phyloP scores from a whole-genome alignment of 176 grass and related monocot species.

The Metroxylon sagu region DNA sequence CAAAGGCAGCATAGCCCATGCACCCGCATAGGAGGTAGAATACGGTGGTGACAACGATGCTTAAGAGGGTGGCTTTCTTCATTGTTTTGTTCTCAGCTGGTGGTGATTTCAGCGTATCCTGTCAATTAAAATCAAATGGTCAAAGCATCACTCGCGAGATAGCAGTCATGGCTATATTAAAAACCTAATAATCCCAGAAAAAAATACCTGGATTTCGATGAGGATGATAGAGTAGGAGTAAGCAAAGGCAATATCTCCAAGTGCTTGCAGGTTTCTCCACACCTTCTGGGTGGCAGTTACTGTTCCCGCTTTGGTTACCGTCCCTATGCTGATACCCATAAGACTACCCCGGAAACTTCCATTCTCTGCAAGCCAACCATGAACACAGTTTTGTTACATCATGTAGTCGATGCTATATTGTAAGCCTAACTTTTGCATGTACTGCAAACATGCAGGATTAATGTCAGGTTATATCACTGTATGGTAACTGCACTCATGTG shows the following conservation, averaged over 20 bases:
- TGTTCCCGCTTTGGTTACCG: slow-evolving; percentile 27
- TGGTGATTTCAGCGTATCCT: slow-evolving; percentile 52
- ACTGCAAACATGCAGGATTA: too few species aligned
- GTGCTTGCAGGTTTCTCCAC: slow-evolving; percentile 45
- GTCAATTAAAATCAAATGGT: neutral
- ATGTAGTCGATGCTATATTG: too few species aligned
- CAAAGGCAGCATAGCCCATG: slow-evolving; percentile 55
- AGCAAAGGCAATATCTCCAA: slow-evolving; percentile 60
- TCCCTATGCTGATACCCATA: slow-evolving; percentile 34
- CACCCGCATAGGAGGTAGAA: slow-evolving; percentile 54
- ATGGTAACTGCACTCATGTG: too few species aligned
- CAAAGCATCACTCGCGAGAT: neutral
- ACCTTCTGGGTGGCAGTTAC: slow-evolving; percentile 40
- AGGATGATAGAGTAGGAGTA: slow-evolving; percentile 60
- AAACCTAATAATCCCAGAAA: neutral
- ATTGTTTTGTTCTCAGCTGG: slow-evolving; percentile 43
- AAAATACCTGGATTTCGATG: slow-evolving; percentile 47
- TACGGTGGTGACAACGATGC: slow-evolving; percentile 24
- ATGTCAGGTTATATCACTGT: too few species aligned
- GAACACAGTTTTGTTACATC: too few species aligned
- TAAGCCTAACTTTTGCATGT: too few species aligned
- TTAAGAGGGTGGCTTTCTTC: slow-evolving; percentile 31
- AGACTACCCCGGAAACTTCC: slow-evolving; percentile 21
- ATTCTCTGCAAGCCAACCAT: slow-evolving; percentile 20
- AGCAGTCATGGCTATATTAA: neutral